These are phyloP conservation scores for Saprolegnia diclina DNA, from an alignment of 352 stramenopile species.

Conservation along the genomic window DNA sequence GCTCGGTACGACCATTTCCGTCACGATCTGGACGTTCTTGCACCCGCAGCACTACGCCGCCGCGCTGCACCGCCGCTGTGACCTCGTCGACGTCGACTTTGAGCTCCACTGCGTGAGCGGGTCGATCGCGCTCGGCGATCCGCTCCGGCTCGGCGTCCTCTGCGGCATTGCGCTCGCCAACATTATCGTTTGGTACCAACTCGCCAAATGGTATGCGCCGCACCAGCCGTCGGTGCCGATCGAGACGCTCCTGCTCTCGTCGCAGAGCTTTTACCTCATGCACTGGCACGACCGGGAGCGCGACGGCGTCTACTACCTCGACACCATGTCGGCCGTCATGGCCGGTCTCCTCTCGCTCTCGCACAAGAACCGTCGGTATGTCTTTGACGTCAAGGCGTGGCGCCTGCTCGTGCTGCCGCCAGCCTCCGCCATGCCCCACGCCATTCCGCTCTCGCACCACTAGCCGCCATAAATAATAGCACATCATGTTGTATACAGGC, in stretches of 20 bases:
- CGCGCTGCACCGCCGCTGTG: background rate
- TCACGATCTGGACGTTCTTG: conserved; percentile 16
- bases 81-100: conserved; percentile 12
- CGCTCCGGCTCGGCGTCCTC: background rate
- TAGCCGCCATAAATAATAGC: conserved; percentile 12
- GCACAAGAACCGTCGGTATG: background rate
- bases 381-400: conserved; percentile 24
- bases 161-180: background rate
- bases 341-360: conserved; percentile 7
- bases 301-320: conserved; percentile 12
- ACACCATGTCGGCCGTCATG: conserved; percentile 19
- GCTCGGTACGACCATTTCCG: background rate
- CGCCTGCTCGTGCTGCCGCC: background rate
- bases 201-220: background rate
- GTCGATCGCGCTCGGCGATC: background rate
- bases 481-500: background rate
- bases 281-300: conserved; percentile 6
- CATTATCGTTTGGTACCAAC: background rate
- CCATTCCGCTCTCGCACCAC: background rate
- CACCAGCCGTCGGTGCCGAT: background rate
- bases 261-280: conserved; percentile 13
- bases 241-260: background rate
- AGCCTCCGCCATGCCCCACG: background rate
- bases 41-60: conserved; percentile 9
- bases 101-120: conserved; percentile 9